These are phyloP conservation scores for Xerocomus cyaneibrunnescens DNA, from an alignment of 1,284 basidiomycete genomes.

Conservation along the genomic window DNA sequence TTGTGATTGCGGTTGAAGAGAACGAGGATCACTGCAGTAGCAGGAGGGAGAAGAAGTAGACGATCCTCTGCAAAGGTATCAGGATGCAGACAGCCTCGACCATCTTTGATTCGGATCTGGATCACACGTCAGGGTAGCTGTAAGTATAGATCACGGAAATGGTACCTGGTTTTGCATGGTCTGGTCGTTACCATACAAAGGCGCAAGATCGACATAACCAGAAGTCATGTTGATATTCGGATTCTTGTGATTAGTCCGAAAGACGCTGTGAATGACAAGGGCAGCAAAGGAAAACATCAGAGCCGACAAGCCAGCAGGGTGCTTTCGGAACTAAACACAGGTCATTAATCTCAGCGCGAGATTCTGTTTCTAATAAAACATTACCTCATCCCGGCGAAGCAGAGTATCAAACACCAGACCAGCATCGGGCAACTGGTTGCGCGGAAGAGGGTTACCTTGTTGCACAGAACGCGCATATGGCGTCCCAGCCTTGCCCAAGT, in stretches of 20 bases:
- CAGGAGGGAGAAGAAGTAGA: conserved; percentile 78
- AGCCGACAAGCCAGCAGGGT: conserved; percentile 76
- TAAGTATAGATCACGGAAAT: background rate
- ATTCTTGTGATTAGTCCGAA: conserved; percentile 68
- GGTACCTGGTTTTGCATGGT: conserved; percentile 57
- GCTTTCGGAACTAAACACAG: conserved; percentile 58
- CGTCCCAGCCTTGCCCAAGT: conserved; percentile 70
- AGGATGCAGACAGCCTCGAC: conserved; percentile 62
- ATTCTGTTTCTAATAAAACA: background rate
- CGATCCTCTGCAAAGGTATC: conserved; percentile 79
- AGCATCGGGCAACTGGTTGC: conserved; percentile 70
- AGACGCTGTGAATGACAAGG: conserved; percentile 78
- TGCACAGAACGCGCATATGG: conserved; percentile 83
- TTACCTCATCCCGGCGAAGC: conserved; percentile 36
- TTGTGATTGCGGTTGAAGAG: conserved; percentile 88
- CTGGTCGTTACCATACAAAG: conserved; percentile 72
- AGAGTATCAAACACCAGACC: conserved; percentile 74
- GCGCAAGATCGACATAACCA: conserved; percentile 83
- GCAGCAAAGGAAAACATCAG: conserved; percentile 83
- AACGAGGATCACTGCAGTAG: conserved; percentile 68
- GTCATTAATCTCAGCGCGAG: background rate
- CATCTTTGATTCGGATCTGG: conserved; percentile 52
- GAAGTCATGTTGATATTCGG: conserved; percentile 80
- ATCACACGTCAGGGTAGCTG: conserved; percentile 7
- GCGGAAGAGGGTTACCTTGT: conserved; percentile 60